phyloP scores from a whole-genome alignment of 441 rosid species.

The Syzygium malaccense region DNA sequence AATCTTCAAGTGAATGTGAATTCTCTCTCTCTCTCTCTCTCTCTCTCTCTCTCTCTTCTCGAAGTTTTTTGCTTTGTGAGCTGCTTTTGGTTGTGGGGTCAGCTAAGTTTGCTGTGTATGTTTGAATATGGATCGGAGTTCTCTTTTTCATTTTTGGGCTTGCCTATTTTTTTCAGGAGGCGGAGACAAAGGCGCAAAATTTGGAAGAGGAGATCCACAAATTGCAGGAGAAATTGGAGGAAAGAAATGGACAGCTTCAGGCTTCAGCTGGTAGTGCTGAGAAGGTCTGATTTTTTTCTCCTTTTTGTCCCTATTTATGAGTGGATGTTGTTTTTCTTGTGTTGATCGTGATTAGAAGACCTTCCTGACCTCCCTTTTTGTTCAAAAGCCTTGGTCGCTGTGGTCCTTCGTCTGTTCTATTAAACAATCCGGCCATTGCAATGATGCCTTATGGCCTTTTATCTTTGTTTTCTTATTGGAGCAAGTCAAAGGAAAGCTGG shows the following conservation, averaged over 20 bases:
- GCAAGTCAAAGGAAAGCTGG: slow-evolving; percentile 20
- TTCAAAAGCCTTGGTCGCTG: neutral
- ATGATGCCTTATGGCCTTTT: slow-evolving; percentile 22
- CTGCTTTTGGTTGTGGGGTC: neutral
- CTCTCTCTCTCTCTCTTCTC: neutral
- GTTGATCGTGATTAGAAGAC: neutral
- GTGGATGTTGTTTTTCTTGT: neutral
- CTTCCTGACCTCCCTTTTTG: neutral
- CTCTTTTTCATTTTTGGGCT: neutral
- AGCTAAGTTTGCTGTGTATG: neutral
- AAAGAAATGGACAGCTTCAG: slow-evolving; percentile 3
- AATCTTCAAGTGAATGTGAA: neutral
- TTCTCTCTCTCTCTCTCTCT: neutral
- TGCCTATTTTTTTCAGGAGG: slow-evolving; percentile 9
- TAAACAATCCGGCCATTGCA: neutral
- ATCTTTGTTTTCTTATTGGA: slow-evolving; percentile 17
- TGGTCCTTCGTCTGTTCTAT: neutral
- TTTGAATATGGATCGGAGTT: neutral
- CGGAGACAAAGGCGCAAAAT: slow-evolving; percentile 5
- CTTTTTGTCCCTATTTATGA: neutral
- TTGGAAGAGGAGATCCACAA: slow-evolving; percentile 8
- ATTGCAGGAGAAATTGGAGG: slow-evolving; percentile 10
- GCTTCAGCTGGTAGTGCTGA: slow-evolving; percentile 42
- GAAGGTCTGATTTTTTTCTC: slow-evolving; percentile 34
- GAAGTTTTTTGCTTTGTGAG: neutral